Conservation (phyloP, 768 basidiomycete species). For the Lactarius quietus region DNA sequence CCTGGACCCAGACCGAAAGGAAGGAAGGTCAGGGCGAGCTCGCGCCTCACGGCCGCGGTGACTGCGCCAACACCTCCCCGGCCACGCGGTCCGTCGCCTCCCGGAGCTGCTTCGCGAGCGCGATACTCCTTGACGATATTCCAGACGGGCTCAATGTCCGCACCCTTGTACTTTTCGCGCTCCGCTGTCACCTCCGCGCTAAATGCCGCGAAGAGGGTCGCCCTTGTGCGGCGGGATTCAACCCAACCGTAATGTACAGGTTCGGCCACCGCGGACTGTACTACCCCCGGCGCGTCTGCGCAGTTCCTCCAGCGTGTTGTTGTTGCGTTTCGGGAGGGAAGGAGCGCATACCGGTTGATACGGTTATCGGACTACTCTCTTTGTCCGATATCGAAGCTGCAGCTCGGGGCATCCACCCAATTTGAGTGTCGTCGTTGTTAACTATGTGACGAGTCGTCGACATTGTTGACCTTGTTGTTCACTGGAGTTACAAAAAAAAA, state of each 20-base stretch:
- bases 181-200: neutral
- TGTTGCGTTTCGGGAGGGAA: neutral
- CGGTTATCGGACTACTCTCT: constrained; percentile 2
- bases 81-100: constrained; percentile 7
- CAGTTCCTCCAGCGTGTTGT: neutral
- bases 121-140: neutral
- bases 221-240: neutral
- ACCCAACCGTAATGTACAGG: neutral
- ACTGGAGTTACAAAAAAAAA: too few species aligned
- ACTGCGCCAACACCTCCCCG: neutral
- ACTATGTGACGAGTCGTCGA: too few species aligned
- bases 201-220: constrained; percentile 8
- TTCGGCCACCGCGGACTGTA: constrained; percentile 13
- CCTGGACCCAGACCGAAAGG: neutral
- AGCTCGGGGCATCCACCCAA: constrained; percentile 5
- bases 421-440: too few species aligned
- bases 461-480: too few species aligned
- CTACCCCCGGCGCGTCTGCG: neutral
- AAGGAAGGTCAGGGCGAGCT: neutral
- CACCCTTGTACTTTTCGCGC: constrained; percentile 3
- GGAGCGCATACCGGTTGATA: neutral
- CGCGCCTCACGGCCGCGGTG: neutral
- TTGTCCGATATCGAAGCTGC: constrained; percentile 8
- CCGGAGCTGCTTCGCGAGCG: constrained; percentile 2
- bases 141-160: constrained; percentile 7